These are phyloP conservation scores for Saururus chinensis DNA, from an alignment of 164 flowering plant genomes.

Conservation along the genomic window DNA sequence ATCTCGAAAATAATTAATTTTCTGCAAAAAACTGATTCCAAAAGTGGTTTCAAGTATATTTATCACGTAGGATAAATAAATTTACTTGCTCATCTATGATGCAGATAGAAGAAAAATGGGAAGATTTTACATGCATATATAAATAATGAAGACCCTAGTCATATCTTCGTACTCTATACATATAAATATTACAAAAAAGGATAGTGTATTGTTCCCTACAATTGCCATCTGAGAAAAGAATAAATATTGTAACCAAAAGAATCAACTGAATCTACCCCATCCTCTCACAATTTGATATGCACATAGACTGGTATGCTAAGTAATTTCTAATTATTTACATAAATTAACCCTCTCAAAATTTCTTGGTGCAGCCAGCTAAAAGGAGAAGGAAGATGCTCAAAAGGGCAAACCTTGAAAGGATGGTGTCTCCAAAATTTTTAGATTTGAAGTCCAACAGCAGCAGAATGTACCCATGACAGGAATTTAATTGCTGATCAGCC, in stretches of 20 bases:
- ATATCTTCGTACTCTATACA: too few relatives aligned
- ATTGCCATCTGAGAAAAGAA: background rate
- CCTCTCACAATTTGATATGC: background rate
- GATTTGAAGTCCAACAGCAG: background rate
- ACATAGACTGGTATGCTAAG: background rate
- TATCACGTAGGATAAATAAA: too few relatives aligned
- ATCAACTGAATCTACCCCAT: background rate
- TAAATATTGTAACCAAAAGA: background rate
- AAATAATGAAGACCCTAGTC: too few relatives aligned
- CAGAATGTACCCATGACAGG: background rate
- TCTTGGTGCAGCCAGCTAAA: background rate
- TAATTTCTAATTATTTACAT: background rate
- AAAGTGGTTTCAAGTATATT: too few relatives aligned
- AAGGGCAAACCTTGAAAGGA: background rate
- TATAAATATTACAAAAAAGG: too few relatives aligned
- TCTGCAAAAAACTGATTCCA: too few relatives aligned
- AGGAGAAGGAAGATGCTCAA: background rate
- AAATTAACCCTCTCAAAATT: background rate
- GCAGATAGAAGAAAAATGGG: too few relatives aligned
- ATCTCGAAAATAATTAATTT: too few relatives aligned
- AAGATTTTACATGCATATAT: too few relatives aligned
- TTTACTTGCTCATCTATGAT: too few relatives aligned
- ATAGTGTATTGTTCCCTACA: background rate
- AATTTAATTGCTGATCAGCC: background rate
- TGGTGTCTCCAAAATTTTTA: background rate